A percentile compares a stretch with the other conserved stretches of the same genome.
These are phyloP conservation scores for Aphanomyces cochlioides DNA, from an alignment of 352 stramenopile species.

Conservation along the genomic window DNA sequence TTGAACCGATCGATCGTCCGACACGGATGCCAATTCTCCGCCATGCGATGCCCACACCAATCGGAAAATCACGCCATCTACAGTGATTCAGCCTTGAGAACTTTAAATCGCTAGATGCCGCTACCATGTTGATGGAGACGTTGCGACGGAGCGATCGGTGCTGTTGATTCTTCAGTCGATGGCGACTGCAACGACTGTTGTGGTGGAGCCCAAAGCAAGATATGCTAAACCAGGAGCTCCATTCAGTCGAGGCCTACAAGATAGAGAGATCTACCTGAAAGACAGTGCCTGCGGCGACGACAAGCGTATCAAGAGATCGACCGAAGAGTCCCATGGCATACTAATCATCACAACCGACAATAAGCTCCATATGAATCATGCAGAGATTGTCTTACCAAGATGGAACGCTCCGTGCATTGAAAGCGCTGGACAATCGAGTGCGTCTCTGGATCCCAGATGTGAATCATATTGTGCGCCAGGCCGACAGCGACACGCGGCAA, in stretches of 20 bases:
- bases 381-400: conserved; percentile 38
- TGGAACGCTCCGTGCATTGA: conserved; percentile 74
- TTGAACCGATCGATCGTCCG: conserved; percentile 80
- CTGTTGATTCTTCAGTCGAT: not conserved
- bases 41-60: conserved; percentile 69
- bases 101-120: not conserved
- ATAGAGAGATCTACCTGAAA: conserved; percentile 44
- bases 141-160: conserved; percentile 43
- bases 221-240: conserved; percentile 37
- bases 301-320: conserved; percentile 47
- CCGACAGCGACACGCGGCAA: conserved; percentile 57
- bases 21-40: conserved; percentile 69
- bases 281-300: conserved; percentile 78
- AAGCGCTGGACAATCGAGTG: conserved; percentile 50
- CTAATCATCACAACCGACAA: not conserved
- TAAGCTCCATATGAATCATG: not conserved
- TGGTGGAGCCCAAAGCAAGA: conserved; percentile 63
- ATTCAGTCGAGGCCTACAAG: not conserved
- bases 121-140: conserved; percentile 60
- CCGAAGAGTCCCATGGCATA: conserved; percentile 79
- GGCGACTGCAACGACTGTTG: no score
- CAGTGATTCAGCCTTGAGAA: not conserved
- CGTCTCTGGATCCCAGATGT: conserved; percentile 57
- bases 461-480: conserved; percentile 79
- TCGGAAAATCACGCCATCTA: conserved; percentile 82